Conservation (phyloP, 148 eudicot species). For the Salicornia ramosissima region DNA sequence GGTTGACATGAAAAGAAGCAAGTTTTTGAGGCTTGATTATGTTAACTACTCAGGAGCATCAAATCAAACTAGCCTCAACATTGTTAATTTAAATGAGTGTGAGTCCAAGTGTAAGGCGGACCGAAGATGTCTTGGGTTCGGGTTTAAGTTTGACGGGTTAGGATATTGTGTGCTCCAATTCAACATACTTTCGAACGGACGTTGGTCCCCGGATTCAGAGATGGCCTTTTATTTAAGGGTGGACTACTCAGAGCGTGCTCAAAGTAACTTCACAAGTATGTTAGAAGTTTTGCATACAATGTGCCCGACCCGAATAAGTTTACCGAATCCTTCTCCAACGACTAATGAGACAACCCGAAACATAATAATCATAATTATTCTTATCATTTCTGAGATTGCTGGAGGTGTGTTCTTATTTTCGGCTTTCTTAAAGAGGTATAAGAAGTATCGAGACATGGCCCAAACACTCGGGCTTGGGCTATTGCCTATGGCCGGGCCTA, state of each 20-base stretch:
- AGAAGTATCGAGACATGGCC: conserved; percentile 87
- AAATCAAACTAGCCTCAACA: conserved; percentile 22
- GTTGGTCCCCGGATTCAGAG: conserved; percentile 60
- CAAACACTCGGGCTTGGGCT: conserved; percentile 77
- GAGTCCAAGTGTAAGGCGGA: conserved; percentile 35
- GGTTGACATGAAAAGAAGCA: conserved; percentile 11
- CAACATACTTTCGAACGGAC: conserved; percentile 40
- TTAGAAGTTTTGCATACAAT: conserved; percentile 47
- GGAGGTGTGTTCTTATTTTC: conserved; percentile 59
- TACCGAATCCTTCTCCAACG: conserved; percentile 54
- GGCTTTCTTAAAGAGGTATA: conserved; percentile 73
- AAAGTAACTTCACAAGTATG: conserved; percentile 55
- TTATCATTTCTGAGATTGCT: conserved; percentile 57
- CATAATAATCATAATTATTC: conserved; percentile 42
- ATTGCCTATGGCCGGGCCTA: conserved; percentile 74
- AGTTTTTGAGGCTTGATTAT: conserved; percentile 61
- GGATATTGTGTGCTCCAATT: conserved; percentile 53
- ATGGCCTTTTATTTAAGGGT: conserved; percentile 51
- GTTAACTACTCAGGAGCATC: conserved; percentile 50
- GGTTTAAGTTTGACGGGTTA: conserved; percentile 54
- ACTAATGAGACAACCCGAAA: conserved; percentile 58
- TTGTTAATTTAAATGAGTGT: conserved; percentile 32
- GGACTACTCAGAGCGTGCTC: conserved; percentile 39
- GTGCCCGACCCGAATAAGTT: conserved; percentile 49
- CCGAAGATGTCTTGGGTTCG: conserved; percentile 51